Evolutionary conservation across 768 basidiomycete genomes (phyloP).

Genomic region (Auricularia cornea): DNA sequence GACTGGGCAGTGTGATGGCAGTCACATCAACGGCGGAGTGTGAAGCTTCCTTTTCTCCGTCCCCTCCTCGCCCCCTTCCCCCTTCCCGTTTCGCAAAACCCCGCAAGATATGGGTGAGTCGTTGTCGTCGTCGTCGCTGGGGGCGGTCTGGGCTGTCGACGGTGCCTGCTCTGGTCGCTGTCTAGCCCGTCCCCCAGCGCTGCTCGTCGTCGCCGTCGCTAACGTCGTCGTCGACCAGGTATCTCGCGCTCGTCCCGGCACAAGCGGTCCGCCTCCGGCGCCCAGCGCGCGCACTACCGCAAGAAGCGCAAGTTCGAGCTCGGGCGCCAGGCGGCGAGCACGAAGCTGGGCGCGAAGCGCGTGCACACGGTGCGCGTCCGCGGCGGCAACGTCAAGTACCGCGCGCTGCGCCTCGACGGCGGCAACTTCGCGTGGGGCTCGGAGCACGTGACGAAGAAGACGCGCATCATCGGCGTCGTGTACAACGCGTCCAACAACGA

Average conservation of each 20-base stretch:
- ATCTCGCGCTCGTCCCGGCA: conserved; percentile 95
- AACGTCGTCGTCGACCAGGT: conserved; percentile 41
- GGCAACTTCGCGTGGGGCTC: conserved; percentile 99
- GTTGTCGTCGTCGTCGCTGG: too few relatives aligned
- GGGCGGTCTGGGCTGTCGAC: too few relatives aligned
- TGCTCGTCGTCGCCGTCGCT: too few relatives aligned
- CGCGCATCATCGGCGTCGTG: conserved; percentile 90
- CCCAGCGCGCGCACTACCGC: conserved; percentile 90
- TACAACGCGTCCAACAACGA: conserved; percentile 99
- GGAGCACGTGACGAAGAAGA: conserved; percentile 90
- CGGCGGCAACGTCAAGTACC: conserved; percentile 91
- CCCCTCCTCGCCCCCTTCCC: too few relatives aligned
- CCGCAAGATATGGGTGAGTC: background rate
- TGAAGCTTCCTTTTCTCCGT: background rate
- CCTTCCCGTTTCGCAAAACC: background rate
- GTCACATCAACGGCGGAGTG: background rate
- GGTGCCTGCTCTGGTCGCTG: too few relatives aligned
- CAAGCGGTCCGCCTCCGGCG: conserved; percentile 92
- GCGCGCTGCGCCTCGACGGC: conserved; percentile 90
- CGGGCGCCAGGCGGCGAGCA: conserved; percentile 95
- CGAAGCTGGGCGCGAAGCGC: conserved; percentile 93
- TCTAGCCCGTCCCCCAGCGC: too few relatives aligned
- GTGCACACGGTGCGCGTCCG: conserved; percentile 92
- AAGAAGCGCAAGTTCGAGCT: conserved; percentile 99
- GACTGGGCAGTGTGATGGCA: background rate